Evolutionary conservation across 805 yeast species (phyloP), one percentile per base, ranked within the genome.

Genomic region (Sugiyamaella marilandica): DNA sequence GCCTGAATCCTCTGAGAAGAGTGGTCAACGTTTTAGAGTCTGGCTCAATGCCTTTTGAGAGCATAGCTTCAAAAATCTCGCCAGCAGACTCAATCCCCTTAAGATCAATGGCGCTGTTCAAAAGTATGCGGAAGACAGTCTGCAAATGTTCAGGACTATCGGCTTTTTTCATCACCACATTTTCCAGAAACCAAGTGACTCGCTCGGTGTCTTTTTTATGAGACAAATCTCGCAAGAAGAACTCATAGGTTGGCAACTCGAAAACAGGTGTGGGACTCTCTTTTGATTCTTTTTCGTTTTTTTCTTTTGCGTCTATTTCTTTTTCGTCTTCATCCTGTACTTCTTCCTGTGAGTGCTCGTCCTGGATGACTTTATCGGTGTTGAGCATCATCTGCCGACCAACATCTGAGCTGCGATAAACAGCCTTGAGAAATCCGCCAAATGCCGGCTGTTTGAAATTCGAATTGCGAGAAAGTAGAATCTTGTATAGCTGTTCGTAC

Each of bases 1-100:
- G 43, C 2, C 69, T 52, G 37, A 66, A 66, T 24, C 62, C 59
- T 32, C 60, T 59, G 49, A 65, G 60, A 2, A 67, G 51, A 50
- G 44, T 65, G 59, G 61, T 7, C 56, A 52, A 29, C 18, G 37
- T 37, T n/a, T 48, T 19, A 10, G 31, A 16, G 24, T 34, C 56
- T 1, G 59, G 58, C 34, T 56, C 58, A 11, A 61, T 37, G 2
- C 63, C 63, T 10, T 51, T 48, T 2, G 61, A 51, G 2, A 56
- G 39, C 57, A 58, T 55, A 7, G 57, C 45, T 5, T 59, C 59
- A 14, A 61, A 59, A 9, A 65, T 55, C 1, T 53, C 49, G 4
- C 59, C 55, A 0, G 64, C 59, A 2, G 61, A 56, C 13, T 51
- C 59, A 13, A 65, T 53, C 10, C 65, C 66, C 10, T 61, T 65